phyloP scores from a whole-genome alignment of 805 yeast species.

The Saccharomycopsis babjevae region DNA sequence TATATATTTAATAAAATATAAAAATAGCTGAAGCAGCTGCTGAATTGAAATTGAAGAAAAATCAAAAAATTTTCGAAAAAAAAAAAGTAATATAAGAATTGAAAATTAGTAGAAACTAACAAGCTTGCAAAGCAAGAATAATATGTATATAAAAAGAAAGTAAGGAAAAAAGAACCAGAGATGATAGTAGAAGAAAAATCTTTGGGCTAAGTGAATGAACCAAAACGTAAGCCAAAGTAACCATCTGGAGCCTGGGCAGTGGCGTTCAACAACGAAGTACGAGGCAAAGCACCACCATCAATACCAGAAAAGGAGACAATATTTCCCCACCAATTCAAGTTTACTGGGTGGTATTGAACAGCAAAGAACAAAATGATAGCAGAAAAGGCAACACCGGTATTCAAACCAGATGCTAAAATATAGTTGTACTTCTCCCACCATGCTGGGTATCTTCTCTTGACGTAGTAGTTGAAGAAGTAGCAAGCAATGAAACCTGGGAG shows the following conservation, averaged over 20 bases:
- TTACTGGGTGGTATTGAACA: slow-evolving; percentile 33
- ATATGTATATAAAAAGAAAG: neutral
- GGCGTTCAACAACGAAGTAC: slow-evolving; percentile 16
- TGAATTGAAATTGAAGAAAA: no score
- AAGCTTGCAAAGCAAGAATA: no score
- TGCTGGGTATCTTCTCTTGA: slow-evolving; percentile 36
- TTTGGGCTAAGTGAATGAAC: neutral
- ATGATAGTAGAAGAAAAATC: neutral
- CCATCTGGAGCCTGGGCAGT: slow-evolving; percentile 25
- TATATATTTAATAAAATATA: no score
- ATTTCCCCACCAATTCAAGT: slow-evolving; percentile 61
- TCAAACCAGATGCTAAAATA: slow-evolving; percentile 45
- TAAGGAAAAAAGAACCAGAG: neutral
- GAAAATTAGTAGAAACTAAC: no score
- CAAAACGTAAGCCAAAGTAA: slow-evolving; percentile 26
- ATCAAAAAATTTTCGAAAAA: no score
- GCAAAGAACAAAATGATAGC: slow-evolving; percentile 45
- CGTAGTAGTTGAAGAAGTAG: slow-evolving; percentile 38
- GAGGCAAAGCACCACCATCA: slow-evolving; percentile 28
- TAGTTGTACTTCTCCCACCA: slow-evolving; percentile 49
- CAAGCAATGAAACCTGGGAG: slow-evolving; percentile 24
- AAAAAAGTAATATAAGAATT: no score
- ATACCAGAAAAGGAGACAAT: slow-evolving; percentile 28
- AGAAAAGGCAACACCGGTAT: slow-evolving; percentile 55
- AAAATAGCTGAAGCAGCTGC: no score